Percentiles rank a stretch among this genome's conserved stretches.
Evolutionary conservation across 2,329 filamentous ascomycete genomes (phyloP).

Genomic region (Emericellopsis cladophorae): DNA sequence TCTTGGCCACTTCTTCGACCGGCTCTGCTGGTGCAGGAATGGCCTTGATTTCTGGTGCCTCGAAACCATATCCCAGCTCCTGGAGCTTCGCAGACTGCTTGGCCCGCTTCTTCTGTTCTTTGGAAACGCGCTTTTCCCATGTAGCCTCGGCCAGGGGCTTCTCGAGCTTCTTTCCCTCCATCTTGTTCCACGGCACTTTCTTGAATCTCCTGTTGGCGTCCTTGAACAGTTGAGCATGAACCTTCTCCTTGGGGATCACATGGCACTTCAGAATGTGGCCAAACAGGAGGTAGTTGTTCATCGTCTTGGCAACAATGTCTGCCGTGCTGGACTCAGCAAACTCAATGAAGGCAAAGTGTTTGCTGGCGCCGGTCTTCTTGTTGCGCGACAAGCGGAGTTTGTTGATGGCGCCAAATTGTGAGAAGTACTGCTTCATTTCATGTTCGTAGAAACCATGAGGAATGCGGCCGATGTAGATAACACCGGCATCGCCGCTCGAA

Average conservation of each 20-base stretch:
- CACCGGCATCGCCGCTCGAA: slow-evolving; percentile 31
- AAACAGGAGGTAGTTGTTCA: slow-evolving; percentile 96
- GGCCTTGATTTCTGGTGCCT: slow-evolving; percentile 57
- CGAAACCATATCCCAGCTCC: slow-evolving; percentile 73
- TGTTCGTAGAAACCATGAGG: slow-evolving; percentile 94
- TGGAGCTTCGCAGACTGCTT: slow-evolving; percentile 64
- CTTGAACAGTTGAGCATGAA: slow-evolving; percentile 77
- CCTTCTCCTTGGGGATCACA: slow-evolving; percentile 59
- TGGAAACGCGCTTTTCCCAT: slow-evolving; percentile 67
- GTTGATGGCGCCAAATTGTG: slow-evolving; percentile 77
- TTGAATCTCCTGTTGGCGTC: slow-evolving; percentile 87
- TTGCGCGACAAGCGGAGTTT: slow-evolving; percentile 78
- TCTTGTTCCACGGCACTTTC: slow-evolving; percentile 73
- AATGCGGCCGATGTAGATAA: slow-evolving; percentile 82
- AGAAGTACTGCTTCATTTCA: slow-evolving; percentile 87
- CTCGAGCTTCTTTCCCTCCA: slow-evolving; percentile 64
- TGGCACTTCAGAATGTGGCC: slow-evolving; percentile 88
- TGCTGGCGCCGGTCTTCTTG: slow-evolving; percentile 78
- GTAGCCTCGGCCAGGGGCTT: slow-evolving; percentile 58
- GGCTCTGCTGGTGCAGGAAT: slow-evolving; percentile 26
- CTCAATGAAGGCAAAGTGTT: slow-evolving; percentile 92
- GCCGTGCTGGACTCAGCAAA: slow-evolving; percentile 70
- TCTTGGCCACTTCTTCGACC: slow-evolving; percentile 18
- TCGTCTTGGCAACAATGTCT: slow-evolving; percentile 84
- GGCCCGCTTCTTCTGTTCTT: slow-evolving; percentile 58